Percentiles rank a stretch among this genome's conserved stretches.
These are phyloP conservation scores for Mucor velutinosus DNA, from an alignment of 371 early-diverging fungal genomes.

Conservation along the genomic window DNA sequence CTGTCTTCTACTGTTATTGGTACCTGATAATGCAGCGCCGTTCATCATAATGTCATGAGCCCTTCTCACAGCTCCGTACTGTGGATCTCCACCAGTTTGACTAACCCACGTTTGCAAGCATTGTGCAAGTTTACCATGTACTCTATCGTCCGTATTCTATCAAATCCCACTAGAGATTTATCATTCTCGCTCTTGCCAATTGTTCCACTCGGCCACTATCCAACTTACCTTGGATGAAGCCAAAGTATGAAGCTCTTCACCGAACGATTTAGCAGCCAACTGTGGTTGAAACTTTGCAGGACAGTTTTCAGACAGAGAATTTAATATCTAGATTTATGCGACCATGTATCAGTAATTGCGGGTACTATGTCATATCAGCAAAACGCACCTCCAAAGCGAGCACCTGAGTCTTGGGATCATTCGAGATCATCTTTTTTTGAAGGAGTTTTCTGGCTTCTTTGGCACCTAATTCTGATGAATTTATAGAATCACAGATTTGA, in stretches of 20 bases:
- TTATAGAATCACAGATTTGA: constrained; percentile 45
- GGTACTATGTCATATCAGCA: background rate
- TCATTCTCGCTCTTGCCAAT: background rate
- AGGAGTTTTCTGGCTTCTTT: constrained; percentile 54
- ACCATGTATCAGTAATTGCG: background rate
- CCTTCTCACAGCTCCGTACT: constrained; percentile 32
- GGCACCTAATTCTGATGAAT: constrained; percentile 42
- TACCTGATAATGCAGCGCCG: constrained; percentile 10
- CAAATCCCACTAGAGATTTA: background rate
- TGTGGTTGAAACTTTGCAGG: constrained; percentile 33
- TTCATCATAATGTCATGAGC: constrained; percentile 36
- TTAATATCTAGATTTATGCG: constrained; percentile 31
- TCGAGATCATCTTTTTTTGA: constrained; percentile 50
- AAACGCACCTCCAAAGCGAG: constrained; percentile 40
- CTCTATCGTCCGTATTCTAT: constrained; percentile 37
- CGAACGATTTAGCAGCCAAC: constrained; percentile 46
- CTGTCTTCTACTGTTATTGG: constrained; percentile 7
- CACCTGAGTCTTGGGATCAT: constrained; percentile 36
- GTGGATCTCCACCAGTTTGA: constrained; percentile 32
- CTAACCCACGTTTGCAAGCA: constrained; percentile 42
- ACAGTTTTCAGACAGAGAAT: constrained; percentile 50
- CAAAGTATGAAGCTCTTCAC: constrained; percentile 39
- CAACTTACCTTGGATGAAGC: constrained; percentile 33
- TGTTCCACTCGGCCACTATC: background rate
- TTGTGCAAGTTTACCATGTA: constrained; percentile 39